Evolutionary conservation across 1,284 basidiomycete species (phyloP).

Genomic region (Malassezia vespertilionis): DNA sequence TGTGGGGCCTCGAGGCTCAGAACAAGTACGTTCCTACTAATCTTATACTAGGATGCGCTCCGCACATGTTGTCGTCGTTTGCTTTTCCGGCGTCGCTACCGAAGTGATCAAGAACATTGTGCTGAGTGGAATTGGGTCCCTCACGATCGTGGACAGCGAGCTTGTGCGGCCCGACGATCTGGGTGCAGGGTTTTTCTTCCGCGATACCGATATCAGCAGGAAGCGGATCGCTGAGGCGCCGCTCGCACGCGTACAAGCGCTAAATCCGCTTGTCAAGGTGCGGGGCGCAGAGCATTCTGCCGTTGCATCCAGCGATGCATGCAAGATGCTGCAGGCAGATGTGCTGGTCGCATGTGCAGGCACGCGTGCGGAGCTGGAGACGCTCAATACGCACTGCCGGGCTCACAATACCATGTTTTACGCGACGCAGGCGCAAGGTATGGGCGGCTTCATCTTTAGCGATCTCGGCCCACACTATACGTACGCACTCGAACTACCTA

Average conservation of each 20-base stretch:
- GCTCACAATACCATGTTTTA: slow-evolving; percentile 55
- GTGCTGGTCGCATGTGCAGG: slow-evolving; percentile 17
- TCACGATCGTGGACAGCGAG: slow-evolving; percentile 54
- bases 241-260: slow-evolving; percentile 60
- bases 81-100: slow-evolving; percentile 74
- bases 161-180: slow-evolving; percentile 55
- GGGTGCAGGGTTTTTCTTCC: slow-evolving; percentile 82
- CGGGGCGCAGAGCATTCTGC: slow-evolving; percentile 48
- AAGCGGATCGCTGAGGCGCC: slow-evolving; percentile 13
- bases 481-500: slow-evolving; percentile 63
- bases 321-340: slow-evolving; percentile 14
- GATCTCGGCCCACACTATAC: slow-evolving; percentile 70
- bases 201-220: slow-evolving; percentile 74
- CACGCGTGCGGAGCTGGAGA: slow-evolving; percentile 52
- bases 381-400: slow-evolving; percentile 66
- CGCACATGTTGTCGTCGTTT: slow-evolving; percentile 74
- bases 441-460: slow-evolving; percentile 84
- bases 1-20: slow-evolving; percentile 96
- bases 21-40: slow-evolving; percentile 57
- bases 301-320: slow-evolving; percentile 12
- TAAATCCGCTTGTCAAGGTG: slow-evolving; percentile 83
- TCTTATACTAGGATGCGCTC: slow-evolving; percentile 66
- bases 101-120: slow-evolving; percentile 86
- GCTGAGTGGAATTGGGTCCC: slow-evolving; percentile 54
- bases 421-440: slow-evolving; percentile 75